Base-by-base conservation (phyloP, 202 grass and related monocot species). In the Carex arenaria region DNA sequence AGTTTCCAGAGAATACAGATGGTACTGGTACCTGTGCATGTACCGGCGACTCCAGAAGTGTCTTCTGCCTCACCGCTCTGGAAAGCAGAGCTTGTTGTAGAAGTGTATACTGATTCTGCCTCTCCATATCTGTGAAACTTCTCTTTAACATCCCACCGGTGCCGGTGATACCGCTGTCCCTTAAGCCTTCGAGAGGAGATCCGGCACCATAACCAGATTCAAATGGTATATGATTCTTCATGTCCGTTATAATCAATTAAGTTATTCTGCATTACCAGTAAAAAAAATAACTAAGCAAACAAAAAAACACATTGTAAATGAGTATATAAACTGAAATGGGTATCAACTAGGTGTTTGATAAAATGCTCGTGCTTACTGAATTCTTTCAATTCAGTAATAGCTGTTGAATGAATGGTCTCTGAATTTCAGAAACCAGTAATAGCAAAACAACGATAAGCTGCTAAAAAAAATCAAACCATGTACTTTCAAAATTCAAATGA, bases 101-200 rank as follows among this genome's bases (percentile, higher is more conserved):
- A 53, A 87, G 83, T 2, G 89, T 15, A 40, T 88, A 85, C 42
- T 83, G 86, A 5, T 87, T 62, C 76, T 89, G 86, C 87, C 90
- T 87, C 85, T 94, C 96, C 47, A 98, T 74, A 47, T 98, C 89
- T 72, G 88, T 75, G 42, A 92, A 87, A 60, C 86, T 89, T 81
- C 96, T 87, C 89, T 98, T 98, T 20, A 93, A 78, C 18, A 93
- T 84, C 15, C 78, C 86, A 12, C 83, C 89, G 4, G 26, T 85
- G 10, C 32, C 49, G 12, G 18, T 57, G 32, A 60, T 63, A 2
- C 22, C 56, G 7, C 80, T 78, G 65, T 87, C 87, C 22, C 80
- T 42, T 30, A 85, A 80, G 80, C 72, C 85, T 84, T 88, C 91
- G 76, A 83, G 38, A 84, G 89, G 85, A 82, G 91, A 92, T 90